Conservation (phyloP, 2,329 filamentous ascomycete species). For the Aspergillaceae sp. region DNA sequence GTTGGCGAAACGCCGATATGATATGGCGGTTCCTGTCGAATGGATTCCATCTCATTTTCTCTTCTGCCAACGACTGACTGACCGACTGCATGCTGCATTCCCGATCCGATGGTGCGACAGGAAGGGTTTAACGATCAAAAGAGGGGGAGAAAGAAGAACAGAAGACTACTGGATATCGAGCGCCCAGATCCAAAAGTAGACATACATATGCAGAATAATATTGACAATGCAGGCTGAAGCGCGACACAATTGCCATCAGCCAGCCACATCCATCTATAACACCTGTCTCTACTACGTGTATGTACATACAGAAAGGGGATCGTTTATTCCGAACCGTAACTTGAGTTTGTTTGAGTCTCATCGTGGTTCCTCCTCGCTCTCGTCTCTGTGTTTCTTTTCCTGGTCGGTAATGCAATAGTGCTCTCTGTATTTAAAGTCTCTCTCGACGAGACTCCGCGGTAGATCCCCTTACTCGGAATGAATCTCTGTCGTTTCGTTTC, state of each 20-base stretch:
- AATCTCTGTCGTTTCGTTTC: too few species aligned
- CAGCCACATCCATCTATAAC: not conserved
- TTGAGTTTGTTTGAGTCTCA: not conserved
- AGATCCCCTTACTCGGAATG: not conserved
- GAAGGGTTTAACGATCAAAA: not conserved
- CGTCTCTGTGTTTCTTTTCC: not conserved
- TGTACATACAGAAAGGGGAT: not conserved
- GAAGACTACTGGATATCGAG: not conserved
- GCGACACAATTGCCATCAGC: not conserved
- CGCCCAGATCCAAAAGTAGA: too few species aligned
- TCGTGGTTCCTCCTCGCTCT: not conserved
- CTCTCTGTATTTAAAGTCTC: not conserved
- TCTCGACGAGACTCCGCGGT: not conserved
- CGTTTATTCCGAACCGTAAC: not conserved
- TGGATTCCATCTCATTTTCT: too few species aligned
- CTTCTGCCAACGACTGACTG: too few species aligned
- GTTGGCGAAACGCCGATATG: not conserved
- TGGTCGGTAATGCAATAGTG: not conserved
- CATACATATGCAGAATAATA: too few species aligned
- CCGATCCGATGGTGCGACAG: not conserved
- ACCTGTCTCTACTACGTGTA: not conserved
- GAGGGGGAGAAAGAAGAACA: not conserved
- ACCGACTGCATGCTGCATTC: not conserved
- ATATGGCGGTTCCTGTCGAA: too few species aligned
- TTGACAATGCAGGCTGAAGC: too few species aligned